Evolutionary conservation across 2,329 filamentous ascomycete genomes (phyloP), one percentile per base, ranked within the genome.

Genomic region (Ascochyta rabiei): DNA sequence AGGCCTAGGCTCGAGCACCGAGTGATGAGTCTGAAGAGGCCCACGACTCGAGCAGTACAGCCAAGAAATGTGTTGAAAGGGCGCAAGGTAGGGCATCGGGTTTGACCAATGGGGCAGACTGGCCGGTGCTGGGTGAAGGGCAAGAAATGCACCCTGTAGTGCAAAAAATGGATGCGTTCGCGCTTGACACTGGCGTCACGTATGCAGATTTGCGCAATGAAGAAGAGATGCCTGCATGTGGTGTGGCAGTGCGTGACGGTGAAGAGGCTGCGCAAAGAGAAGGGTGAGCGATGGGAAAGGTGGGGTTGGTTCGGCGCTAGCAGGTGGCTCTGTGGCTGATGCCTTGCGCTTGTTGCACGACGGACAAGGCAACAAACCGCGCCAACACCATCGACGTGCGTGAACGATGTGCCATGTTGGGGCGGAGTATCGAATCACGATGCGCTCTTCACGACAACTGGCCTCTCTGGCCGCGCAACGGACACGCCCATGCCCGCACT

Each of bases 181-280:
- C 19, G 52, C 46, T 50, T 26, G n/a, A 50, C 16, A 31, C 18
- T 41, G 37, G 46, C 46, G 21, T 48, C 50, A 53, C 38, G 23
- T 9, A 43, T 53, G 40, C 46, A 46, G 34, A 49, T 23, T 48
- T 41, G 45, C 46, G 31, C 46, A 42, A 38, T 8, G 10, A 23
- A 41, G 52, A 24, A 30, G 28, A 23, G 48, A 54, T 45, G 40
- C 54, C 34, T 59, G 58, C 45, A n/a, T 38, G 39, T 18, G 41
- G 23, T 67, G 63, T 66, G 65, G 65, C 64, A 66, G 62, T 69
- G 67, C 64, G 46, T 16, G 58, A 57, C 67, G 66, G 67, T 68
- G 67, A 28, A 46, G 33, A 49, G 54, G 59, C 62, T 68, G 65
- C 64, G 66, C 61, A 63, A 47, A 48, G 53, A 49, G 55, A 42